Base-by-base conservation (phyloP, 768 basidiomycete genomes). In the Crassisporium funariophilum region DNA sequence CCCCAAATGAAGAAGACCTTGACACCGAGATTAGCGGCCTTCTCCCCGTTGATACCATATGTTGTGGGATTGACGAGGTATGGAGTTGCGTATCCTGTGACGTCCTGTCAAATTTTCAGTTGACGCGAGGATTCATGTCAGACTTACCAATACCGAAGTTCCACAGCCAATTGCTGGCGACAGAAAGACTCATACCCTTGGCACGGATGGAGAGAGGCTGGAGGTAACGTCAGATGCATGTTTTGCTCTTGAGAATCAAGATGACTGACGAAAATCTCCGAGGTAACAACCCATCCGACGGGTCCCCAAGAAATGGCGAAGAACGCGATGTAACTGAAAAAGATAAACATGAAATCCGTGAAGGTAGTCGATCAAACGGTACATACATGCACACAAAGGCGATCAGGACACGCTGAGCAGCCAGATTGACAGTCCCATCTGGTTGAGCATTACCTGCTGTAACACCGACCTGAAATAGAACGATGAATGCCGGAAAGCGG, bases 1-100 rank as follows among this genome's bases (percentile, higher is more conserved):
- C 71, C 70, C 89, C 88, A 91, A 65, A 91, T 78, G 73, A 90
- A 91, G 82, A 91, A 91, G 64, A 90, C 88, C 60, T 86, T 87
- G 31, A 74, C 73, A 31, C 76, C 73, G 10, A 88, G 77, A 44
- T 67, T 64, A 4, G 74, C 76, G 44, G 76, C 70, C 23, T 65
- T 59, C 12, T 52, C 48, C 10, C 47, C 57, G 22, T 54, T 54
- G 16, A 50, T 31, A 35, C 59, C 59, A 2, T 25, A 44, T 2
- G 59, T 58, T 1, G 49, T 59, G 35, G 59, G 55, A 35, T 78
- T 62, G 55, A 85, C 83, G 35, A 85, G 73, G 47, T 79, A 83
- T 1, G 85, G 83, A 1, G 75, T 59, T 38, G 21, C 8, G 21
- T 31, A 31, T 3, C n/a, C n/a, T n/a, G 16, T 33, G 6, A 33